These are phyloP conservation scores for Copromyces sp. DNA, from an alignment of 495 filamentous ascomycete species.

Conservation along the genomic window DNA sequence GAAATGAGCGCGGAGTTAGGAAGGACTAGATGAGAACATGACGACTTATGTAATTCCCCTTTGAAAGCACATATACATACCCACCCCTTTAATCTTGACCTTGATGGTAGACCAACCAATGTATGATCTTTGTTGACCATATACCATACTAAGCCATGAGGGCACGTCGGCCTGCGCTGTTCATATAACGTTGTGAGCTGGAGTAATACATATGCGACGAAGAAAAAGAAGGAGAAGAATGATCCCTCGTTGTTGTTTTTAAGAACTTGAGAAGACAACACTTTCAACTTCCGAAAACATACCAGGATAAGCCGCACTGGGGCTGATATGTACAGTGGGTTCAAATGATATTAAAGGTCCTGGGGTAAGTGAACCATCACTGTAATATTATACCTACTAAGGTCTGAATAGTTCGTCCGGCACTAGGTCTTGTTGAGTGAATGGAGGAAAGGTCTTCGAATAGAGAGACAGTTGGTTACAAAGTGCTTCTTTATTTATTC, in stretches of 20 bases:
- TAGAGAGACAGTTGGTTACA: no score
- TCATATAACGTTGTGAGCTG: background rate
- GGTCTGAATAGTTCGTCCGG: no score
- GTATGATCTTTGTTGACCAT: background rate
- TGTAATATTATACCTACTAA: no score
- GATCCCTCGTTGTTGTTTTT: background rate
- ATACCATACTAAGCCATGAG: background rate
- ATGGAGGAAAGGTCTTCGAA: no score
- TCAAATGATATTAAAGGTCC: background rate
- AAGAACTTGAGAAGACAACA: background rate
- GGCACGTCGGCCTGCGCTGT: background rate
- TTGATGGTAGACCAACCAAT: background rate
- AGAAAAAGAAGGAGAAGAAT: background rate
- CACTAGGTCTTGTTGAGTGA: no score
- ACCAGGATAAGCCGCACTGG: background rate
- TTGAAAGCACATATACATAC: background rate
- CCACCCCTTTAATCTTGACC: background rate
- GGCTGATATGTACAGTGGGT: background rate
- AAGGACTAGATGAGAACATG: background rate
- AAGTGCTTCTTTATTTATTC: no score
- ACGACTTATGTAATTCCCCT: background rate
- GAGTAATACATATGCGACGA: background rate
- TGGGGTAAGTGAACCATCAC: no score
- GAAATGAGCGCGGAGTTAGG: background rate
- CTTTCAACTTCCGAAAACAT: background rate